These are phyloP conservation scores for Fonsecaea pugnacius DNA, from an alignment of 2,329 filamentous ascomycete genomes.

Conservation along the genomic window DNA sequence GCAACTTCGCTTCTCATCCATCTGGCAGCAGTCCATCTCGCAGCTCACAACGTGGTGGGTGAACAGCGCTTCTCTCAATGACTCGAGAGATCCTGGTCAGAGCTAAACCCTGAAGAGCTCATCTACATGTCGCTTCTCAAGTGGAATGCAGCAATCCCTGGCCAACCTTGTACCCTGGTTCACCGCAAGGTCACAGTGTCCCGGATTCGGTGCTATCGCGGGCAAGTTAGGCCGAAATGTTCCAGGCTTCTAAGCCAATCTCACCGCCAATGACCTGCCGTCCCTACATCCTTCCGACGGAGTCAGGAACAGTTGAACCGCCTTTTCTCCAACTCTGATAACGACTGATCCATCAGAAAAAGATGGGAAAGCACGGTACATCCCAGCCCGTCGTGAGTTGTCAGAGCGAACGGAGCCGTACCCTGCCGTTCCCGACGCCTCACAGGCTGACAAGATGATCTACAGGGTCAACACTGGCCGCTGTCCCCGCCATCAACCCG, in stretches of 20 bases:
- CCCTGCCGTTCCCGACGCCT: conserved; percentile 19
- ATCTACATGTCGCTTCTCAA: background rate
- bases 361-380: conserved; percentile 1
- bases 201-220: conserved; percentile 1
- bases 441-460: background rate
- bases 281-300: background rate
- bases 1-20: background rate
- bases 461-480: background rate
- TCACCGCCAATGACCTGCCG: background rate
- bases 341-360: background rate
- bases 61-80: background rate
- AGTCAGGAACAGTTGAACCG: background rate
- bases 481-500: conserved; percentile 9
- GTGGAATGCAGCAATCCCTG: background rate
- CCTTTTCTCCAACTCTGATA: background rate
- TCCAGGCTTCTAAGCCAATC: background rate
- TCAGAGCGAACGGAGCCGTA: conserved; percentile 14
- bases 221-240: background rate
- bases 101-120: background rate
- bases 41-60: background rate
- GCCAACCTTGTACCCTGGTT: background rate
- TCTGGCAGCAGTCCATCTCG: conserved; percentile 2
- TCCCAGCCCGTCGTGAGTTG: background rate
- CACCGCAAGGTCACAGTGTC: background rate
- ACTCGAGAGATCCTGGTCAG: background rate